Evolutionary conservation across 805 yeast species (phyloP).

Genomic region (Saccharomyces mikatae): DNA sequence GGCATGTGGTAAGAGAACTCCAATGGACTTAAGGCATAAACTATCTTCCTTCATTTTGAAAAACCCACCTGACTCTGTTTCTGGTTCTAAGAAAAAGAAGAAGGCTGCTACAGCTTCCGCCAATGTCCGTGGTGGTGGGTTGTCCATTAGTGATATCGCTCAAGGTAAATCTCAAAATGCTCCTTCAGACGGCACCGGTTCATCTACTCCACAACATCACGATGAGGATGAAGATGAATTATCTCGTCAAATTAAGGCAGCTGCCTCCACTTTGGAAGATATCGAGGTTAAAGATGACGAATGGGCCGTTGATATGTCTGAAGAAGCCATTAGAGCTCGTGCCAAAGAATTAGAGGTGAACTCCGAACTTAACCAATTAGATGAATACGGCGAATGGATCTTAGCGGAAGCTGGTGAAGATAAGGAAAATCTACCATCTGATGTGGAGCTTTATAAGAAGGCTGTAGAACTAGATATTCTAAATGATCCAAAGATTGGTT

Average conservation of each 20-base stretch:
- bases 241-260: constrained; percentile 73
- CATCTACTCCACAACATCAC: constrained; percentile 32
- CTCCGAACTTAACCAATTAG: constrained; percentile 44
- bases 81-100: constrained; percentile 50
- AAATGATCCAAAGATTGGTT: constrained; percentile 67
- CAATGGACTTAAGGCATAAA: constrained; percentile 78
- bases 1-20: constrained; percentile 91
- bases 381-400: constrained; percentile 87
- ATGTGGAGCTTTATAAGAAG: constrained; percentile 87
- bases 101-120: constrained; percentile 86
- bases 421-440: constrained; percentile 60
- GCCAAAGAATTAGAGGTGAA: constrained; percentile 76
- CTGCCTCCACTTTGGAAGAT: constrained; percentile 62
- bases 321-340: constrained; percentile 89
- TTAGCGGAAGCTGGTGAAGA: constrained; percentile 41
- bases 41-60: constrained; percentile 79
- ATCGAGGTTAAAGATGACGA: constrained; percentile 76
- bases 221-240: constrained; percentile 61
- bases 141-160: constrained; percentile 71
- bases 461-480: constrained; percentile 71
- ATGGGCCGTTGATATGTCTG: constrained; percentile 96
- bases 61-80: constrained; percentile 70
- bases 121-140: constrained; percentile 81
- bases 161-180: constrained; percentile 37
- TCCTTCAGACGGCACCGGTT: constrained; percentile 16